Conservation (phyloP, 2,329 filamentous ascomycete species). For the Diaporthe sp. region DNA sequence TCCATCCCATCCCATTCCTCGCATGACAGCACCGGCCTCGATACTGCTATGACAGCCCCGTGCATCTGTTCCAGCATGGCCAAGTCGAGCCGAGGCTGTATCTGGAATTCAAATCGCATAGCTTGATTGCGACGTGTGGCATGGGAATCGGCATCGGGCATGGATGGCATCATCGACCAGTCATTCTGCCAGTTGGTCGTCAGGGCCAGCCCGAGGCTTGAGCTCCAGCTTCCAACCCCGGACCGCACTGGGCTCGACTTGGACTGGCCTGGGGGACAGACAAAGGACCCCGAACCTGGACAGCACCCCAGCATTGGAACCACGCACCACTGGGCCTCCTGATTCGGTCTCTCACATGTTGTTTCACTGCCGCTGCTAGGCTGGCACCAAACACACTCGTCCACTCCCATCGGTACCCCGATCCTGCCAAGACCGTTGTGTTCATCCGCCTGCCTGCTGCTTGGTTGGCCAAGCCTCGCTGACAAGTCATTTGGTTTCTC, state of each 20-base stretch:
- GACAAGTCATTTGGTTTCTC: conserved; percentile 37
- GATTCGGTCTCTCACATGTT: conserved; percentile 34
- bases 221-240: conserved; percentile 21
- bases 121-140: background rate
- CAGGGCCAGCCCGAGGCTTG: conserved; percentile 28
- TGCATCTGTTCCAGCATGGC: conserved; percentile 2
- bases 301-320: conserved; percentile 21
- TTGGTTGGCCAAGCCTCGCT: conserved; percentile 35
- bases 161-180: conserved; percentile 13
- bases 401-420: conserved; percentile 6
- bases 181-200: background rate
- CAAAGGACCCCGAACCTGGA: conserved; percentile 22
- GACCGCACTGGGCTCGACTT: conserved; percentile 30
- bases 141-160: background rate
- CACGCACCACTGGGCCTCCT: conserved; percentile 22
- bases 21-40: background rate
- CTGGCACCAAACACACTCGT: conserved; percentile 27
- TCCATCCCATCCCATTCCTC: background rate
- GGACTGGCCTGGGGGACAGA: background rate
- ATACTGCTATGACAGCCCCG: background rate
- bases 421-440: conserved; percentile 35
- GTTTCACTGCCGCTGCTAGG: conserved; percentile 36
- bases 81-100: conserved; percentile 10
- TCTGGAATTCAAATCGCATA: background rate
- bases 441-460: conserved; percentile 33